These are phyloP conservation scores for Fallopia convolvulus DNA, from an alignment of 148 eudicot species.

Conservation along the genomic window DNA sequence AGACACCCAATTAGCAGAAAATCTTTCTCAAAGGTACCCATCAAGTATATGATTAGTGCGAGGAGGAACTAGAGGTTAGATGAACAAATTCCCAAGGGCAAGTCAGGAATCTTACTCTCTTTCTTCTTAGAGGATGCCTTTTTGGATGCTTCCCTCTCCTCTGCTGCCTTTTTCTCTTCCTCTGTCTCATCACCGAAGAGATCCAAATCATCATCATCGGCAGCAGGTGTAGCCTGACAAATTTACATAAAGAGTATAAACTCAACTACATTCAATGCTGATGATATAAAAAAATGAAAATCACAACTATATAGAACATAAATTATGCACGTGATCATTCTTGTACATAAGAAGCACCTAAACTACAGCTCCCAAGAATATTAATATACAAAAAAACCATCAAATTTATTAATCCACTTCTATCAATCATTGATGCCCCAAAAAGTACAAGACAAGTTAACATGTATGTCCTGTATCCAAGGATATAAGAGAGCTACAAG, in stretches of 20 bases:
- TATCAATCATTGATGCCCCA: background rate
- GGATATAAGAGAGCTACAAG: background rate
- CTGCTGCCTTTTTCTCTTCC: conserved; percentile 95
- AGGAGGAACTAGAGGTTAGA: background rate
- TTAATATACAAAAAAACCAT: background rate
- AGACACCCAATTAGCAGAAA: background rate
- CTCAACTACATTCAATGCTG: no score
- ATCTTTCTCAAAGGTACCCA: background rate
- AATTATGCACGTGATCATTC: background rate
- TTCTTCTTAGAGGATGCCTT: conserved; percentile 73
- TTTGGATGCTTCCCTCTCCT: conserved; percentile 72
- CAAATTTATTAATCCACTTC: background rate
- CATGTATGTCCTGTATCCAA: background rate
- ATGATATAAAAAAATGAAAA: background rate
- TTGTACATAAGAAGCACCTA: background rate
- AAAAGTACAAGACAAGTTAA: no score
- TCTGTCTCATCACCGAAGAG: conserved; percentile 98
- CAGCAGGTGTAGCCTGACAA: conserved; percentile 43
- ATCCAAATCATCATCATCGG: conserved; percentile 90
- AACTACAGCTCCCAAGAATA: background rate
- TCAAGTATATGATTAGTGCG: background rate
- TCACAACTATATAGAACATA: background rate
- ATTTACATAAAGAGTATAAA: background rate
- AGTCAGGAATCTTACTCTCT: conserved; percentile 50
- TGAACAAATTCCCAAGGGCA: background rate